Base-by-base conservation (phyloP, 2,329 filamentous ascomycete species). In the Colletotrichum chlorophyti region DNA sequence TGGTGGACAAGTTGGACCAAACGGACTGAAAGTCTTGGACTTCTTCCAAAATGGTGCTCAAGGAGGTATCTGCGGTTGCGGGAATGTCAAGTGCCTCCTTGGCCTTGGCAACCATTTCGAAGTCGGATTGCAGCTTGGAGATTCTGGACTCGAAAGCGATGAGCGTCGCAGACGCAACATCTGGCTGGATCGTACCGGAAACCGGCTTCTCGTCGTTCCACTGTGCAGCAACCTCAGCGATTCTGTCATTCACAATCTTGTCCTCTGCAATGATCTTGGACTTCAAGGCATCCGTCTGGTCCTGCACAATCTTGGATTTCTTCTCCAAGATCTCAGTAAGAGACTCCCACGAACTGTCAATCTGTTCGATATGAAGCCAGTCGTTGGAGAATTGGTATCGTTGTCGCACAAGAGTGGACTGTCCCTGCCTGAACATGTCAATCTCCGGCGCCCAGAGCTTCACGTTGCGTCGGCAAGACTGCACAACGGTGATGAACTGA, bases 21-120 rank as follows among this genome's bases (percentile, higher is more conserved):
- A 99, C 95, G 17, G 94, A 97, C 76, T 97, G 96, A 79, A 99
- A 99, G 74, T 99, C 95, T 62, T 96, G 92, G 3, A 99, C 93
- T 76, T 99, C 95, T 71, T 98, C 94, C 14, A 98, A 81, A 8
- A 97, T 90, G 23, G 89, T 85, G n/a, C 85, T 82, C 19, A 99
- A 85, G n/a, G 89, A 87, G 48, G 90, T 91, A 65, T 97, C 91
- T 0, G 89, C 80, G 52, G 86, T 90, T 3, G 90, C 84, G 4
- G 94, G 91, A 37, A 99, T 83, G 70, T 97, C 93, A 37, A 99
- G 86, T 4, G 95, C 95, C 73, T 99, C 95, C 75, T 98, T 99
- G 3, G 96, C 96, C 73, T 93, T 97, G 6, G 91, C 89, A 12
- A 99, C 93, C 87, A 97, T 97, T 58, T 95, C 89, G 23, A 90